Evolutionary conservation across 495 filamentous ascomycete genomes (phyloP).

Genomic region (Penicillium coprophilum): DNA sequence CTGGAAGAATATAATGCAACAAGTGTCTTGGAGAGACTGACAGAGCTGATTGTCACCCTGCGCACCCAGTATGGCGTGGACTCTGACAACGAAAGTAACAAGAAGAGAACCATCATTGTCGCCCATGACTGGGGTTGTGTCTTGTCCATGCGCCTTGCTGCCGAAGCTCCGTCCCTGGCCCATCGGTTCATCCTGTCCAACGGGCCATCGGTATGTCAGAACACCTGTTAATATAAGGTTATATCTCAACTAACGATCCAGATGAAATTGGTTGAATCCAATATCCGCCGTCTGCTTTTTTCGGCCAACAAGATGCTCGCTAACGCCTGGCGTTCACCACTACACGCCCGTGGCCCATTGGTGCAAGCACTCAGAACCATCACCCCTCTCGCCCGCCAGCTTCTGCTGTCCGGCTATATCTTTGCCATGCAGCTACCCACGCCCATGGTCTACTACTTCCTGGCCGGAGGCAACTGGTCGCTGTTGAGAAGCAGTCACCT

Average conservation of each 20-base stretch:
- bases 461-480: constrained; percentile 43
- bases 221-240: not conserved
- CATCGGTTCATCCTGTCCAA: constrained; percentile 54
- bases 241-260: constrained; percentile 16
- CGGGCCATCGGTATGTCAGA: constrained; percentile 47
- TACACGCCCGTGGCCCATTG: constrained; percentile 39
- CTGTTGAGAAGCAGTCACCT: constrained; percentile 40
- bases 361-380: constrained; percentile 40
- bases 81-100: constrained; percentile 18
- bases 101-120: constrained; percentile 48
- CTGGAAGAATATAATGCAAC: constrained; percentile 48
- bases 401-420: constrained; percentile 49
- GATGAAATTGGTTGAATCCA: constrained; percentile 33
- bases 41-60: constrained; percentile 49
- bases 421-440: constrained; percentile 50
- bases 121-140: constrained; percentile 59
- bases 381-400: constrained; percentile 41
- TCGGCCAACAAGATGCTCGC: constrained; percentile 49
- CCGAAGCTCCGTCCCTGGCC: constrained; percentile 53
- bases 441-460: constrained; percentile 37
- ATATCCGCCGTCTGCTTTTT: constrained; percentile 32
- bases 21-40: constrained; percentile 50
- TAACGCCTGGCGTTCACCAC: constrained; percentile 42
- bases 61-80: constrained; percentile 47
- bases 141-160: constrained; percentile 51